phyloP scores from a whole-genome alignment of 139 green algal genomes.

The Coelastrella sp. region DNA sequence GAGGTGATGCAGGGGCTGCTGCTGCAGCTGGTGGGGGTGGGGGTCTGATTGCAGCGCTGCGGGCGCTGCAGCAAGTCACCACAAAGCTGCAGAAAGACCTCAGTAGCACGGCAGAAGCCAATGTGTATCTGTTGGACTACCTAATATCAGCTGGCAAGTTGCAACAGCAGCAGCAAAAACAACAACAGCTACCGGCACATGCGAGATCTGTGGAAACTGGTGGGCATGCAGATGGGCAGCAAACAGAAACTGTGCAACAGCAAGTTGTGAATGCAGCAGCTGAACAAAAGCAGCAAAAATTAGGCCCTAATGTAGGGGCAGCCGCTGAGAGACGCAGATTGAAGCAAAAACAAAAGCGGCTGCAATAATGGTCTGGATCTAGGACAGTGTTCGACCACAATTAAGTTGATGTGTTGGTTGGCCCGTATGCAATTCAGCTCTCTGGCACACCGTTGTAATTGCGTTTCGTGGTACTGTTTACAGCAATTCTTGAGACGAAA shows the following conservation, averaged over 20 bases:
- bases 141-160: conserved; percentile 61
- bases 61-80: conserved; percentile 75
- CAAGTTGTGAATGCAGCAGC: neutral
- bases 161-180: conserved; percentile 38
- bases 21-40: conserved; percentile 19
- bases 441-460: too few relatives aligned
- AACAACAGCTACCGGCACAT: conserved; percentile 12
- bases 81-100: conserved; percentile 76
- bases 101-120: conserved; percentile 67
- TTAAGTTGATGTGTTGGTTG: too few relatives aligned
- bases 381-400: too few relatives aligned
- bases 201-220: neutral
- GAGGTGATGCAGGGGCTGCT: conserved; percentile 6
- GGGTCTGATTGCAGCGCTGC: conserved; percentile 57
- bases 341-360: conserved; percentile 28
- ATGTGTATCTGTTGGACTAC: conserved; percentile 88
- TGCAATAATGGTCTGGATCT: neutral
- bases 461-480: too few relatives aligned
- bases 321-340: neutral
- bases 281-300: conserved; percentile 17
- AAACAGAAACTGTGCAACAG: neutral
- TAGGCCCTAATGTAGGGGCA: neutral
- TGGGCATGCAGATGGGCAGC: neutral
- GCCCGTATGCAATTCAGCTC: too few relatives aligned
- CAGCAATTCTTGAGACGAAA: too few relatives aligned